phyloP scores from a whole-genome alignment of 371 early-diverging fungal genomes.

The Parasitella parasitica region DNA sequence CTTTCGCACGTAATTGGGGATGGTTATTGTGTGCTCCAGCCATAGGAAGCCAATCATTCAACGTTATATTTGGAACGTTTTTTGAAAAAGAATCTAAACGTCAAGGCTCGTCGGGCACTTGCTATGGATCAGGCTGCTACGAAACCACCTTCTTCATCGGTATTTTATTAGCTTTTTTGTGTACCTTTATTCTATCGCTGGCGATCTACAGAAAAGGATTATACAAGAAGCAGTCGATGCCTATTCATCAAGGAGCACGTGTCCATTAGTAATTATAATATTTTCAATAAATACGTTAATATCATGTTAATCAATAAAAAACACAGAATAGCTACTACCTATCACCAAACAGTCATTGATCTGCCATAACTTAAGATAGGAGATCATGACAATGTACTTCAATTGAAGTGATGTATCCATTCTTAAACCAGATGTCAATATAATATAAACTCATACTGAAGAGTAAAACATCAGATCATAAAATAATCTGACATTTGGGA shows the following conservation, averaged over 20 bases:
- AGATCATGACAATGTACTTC: too few species aligned
- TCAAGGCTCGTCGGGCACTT: constrained; percentile 23
- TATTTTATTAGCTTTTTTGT: constrained; percentile 18
- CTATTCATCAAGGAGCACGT: background rate
- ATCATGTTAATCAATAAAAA: too few species aligned
- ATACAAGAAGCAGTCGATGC: background rate
- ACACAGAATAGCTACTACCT: too few species aligned
- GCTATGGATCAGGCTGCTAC: constrained; percentile 37
- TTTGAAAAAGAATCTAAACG: constrained; percentile 34
- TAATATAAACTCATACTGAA: too few species aligned
- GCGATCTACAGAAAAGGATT: constrained; percentile 34
- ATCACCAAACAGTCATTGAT: too few species aligned
- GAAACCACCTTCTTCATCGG: constrained; percentile 31
- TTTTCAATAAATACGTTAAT: too few species aligned
- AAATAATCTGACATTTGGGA: too few species aligned
- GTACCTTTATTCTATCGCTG: constrained; percentile 23
- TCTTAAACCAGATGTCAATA: too few species aligned
- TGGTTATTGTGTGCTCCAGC: constrained; percentile 49
- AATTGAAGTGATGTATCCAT: too few species aligned
- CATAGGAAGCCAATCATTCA: constrained; percentile 45
- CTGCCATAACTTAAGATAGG: too few species aligned
- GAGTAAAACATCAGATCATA: too few species aligned
- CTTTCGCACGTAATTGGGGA: constrained; percentile 52
- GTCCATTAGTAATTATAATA: too few species aligned
- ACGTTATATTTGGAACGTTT: constrained; percentile 39